Evolutionary conservation across 1,139 yeast species (phyloP).

Genomic region (Pichia kudriavzevii): DNA sequence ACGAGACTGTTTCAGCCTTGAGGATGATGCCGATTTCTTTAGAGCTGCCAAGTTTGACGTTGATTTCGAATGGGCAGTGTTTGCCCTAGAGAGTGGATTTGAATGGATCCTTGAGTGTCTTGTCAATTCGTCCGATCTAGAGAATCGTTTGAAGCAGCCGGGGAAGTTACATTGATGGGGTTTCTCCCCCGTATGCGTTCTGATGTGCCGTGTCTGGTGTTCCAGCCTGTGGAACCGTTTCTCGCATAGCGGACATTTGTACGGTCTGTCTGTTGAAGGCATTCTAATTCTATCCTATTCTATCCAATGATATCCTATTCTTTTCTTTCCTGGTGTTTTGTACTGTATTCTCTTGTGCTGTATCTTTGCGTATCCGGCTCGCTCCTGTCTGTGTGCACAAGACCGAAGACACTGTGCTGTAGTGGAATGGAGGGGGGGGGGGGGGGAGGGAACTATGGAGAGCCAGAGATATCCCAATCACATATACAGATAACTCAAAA

Average conservation of each 20-base stretch:
- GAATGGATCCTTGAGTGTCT: constrained; percentile 84
- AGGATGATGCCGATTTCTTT: constrained; percentile 40
- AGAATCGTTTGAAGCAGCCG: constrained; percentile 79
- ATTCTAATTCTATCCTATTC: no score
- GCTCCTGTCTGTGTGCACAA: no score
- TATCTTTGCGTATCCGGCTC: no score
- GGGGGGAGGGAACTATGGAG: no score
- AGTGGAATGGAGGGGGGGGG: no score
- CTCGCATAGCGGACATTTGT: constrained; percentile 85
- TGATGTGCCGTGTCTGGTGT: constrained; percentile 88
- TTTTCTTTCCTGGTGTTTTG: no score
- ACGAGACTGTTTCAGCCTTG: constrained; percentile 8
- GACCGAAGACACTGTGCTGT: no score
- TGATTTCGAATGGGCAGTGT: constrained; percentile 13
- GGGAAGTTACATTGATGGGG: constrained; percentile 88
- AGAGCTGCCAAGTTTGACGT: constrained; percentile 8
- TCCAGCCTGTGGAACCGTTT: constrained; percentile 89
- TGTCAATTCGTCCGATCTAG: constrained; percentile 85
- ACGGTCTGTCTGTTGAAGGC: constrained; percentile 61
- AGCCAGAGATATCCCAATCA: no score
- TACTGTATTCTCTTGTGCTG: no score
- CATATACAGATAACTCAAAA: no score
- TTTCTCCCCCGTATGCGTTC: constrained; percentile 95
- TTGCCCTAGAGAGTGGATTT: constrained; percentile 42
- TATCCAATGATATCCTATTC: no score